These are phyloP conservation scores for Fragaria iinumae DNA, from an alignment of 306 rosid genomes.

Conservation along the genomic window DNA sequence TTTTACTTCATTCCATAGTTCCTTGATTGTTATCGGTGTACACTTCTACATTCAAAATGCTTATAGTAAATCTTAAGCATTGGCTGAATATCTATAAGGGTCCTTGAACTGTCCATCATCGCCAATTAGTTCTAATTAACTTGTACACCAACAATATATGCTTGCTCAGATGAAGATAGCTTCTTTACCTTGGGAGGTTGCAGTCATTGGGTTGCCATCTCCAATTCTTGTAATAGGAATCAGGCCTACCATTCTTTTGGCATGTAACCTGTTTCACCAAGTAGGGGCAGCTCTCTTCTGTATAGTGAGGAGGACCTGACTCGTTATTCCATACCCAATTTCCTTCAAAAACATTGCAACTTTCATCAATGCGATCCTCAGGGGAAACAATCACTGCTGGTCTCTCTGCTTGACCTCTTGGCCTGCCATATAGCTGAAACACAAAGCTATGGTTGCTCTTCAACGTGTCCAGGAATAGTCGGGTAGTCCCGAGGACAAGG, in stretches of 20 bases:
- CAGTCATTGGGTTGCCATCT: conserved; percentile 85
- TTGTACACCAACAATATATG: neutral
- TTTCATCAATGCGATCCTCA: conserved; percentile 51
- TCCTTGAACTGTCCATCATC: too few species aligned
- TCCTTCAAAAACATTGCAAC: conserved; percentile 77
- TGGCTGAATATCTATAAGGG: neutral
- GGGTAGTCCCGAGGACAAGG: conserved; percentile 54
- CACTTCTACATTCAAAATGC: too few species aligned
- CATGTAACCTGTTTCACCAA: conserved; percentile 92
- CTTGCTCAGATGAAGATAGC: neutral
- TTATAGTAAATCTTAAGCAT: too few species aligned
- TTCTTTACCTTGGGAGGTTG: conserved; percentile 68
- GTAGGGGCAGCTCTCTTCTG: conserved; percentile 72
- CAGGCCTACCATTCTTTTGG: conserved; percentile 79
- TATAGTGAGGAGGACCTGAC: conserved; percentile 68
- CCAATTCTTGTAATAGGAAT: conserved; percentile 84
- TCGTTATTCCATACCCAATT: conserved; percentile 86
- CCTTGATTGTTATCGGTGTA: neutral
- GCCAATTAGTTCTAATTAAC: neutral
- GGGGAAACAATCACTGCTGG: conserved; percentile 44
- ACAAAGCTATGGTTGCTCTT: conserved; percentile 47
- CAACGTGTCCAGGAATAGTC: conserved; percentile 54
- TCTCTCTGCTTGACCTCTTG: conserved; percentile 29
- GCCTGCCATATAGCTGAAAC: conserved; percentile 34
- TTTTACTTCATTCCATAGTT: neutral